Conservation (phyloP, 2,329 filamentous ascomycete species). For the Ophiostoma angusticollis region DNA sequence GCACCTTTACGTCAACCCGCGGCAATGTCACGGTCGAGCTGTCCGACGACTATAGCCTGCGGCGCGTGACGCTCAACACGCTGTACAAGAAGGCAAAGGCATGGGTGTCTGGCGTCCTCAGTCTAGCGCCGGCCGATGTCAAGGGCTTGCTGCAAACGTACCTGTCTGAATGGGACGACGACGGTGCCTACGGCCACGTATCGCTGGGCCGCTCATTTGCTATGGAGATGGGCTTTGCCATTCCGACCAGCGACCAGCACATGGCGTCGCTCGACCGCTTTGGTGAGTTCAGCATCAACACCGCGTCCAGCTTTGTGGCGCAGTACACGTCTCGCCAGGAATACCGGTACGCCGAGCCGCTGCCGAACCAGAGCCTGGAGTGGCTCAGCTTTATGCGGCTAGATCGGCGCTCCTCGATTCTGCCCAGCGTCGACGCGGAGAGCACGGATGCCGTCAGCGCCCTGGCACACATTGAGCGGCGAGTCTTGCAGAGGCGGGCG, state of each 20-base stretch:
- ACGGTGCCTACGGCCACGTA: conserved; percentile 80
- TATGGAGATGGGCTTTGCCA: conserved; percentile 75
- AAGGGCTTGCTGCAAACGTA: conserved; percentile 95
- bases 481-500: conserved; percentile 54
- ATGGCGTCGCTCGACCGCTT: conserved; percentile 69
- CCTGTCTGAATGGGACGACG: conserved; percentile 85
- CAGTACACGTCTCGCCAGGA: conserved; percentile 96
- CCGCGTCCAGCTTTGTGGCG: conserved; percentile 88
- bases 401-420: conserved; percentile 38
- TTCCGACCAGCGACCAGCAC: conserved; percentile 76
- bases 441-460: conserved; percentile 49
- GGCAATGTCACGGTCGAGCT: conserved; percentile 74
- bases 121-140: conserved; percentile 79
- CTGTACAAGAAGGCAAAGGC: conserved; percentile 63
- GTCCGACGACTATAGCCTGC: conserved; percentile 83
- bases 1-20: conserved; percentile 63
- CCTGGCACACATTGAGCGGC: conserved; percentile 59
- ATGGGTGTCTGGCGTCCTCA: conserved; percentile 73
- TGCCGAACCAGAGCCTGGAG: conserved; percentile 55
- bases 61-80: conserved; percentile 63
- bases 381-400: conserved; percentile 49
- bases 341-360: conserved; percentile 73
- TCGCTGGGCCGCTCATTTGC: conserved; percentile 90
- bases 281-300: conserved; percentile 66
- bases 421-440: conserved; percentile 38